Conservation (phyloP, 225 moss, liverwort and hornwort species). For the Rhytidiadelphus loreus region DNA sequence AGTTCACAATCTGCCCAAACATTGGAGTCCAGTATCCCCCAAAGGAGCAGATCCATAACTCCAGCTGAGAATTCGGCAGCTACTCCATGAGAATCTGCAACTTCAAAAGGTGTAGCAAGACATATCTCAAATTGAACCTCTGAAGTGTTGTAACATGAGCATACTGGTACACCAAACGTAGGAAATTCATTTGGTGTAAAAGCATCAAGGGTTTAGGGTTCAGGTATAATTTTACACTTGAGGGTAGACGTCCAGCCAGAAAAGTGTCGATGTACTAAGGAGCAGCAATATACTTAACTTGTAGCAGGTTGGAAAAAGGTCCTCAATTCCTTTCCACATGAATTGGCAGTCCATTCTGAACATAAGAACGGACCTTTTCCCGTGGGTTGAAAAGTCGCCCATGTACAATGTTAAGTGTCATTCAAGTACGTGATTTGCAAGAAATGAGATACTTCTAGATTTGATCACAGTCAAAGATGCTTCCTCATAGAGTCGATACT, state of each 20-base stretch:
- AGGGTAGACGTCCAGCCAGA: not conserved
- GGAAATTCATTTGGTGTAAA: not conserved
- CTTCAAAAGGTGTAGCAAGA: not conserved
- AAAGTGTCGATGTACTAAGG: not conserved
- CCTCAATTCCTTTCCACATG: not conserved
- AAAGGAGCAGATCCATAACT: not conserved
- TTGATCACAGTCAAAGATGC: not conserved
- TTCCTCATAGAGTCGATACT: not conserved
- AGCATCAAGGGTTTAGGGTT: not conserved
- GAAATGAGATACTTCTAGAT: not conserved
- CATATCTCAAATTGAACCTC: not conserved
- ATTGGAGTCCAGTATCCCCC: not conserved
- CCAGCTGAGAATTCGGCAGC: not conserved
- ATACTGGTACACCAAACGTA: not conserved
- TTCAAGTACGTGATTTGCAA: not conserved
- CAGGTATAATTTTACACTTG: not conserved
- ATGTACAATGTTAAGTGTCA: not conserved
- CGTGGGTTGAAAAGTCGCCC: not conserved
- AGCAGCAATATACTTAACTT: not conserved
- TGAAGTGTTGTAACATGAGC: not conserved
- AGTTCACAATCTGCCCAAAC: not conserved
- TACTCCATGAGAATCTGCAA: not conserved
- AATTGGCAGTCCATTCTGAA: not conserved
- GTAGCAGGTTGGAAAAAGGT: not conserved
- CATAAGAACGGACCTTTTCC: not conserved